Evolutionary conservation across 495 filamentous ascomycete species (phyloP).

Genomic region (Penicillium bovifimosum): DNA sequence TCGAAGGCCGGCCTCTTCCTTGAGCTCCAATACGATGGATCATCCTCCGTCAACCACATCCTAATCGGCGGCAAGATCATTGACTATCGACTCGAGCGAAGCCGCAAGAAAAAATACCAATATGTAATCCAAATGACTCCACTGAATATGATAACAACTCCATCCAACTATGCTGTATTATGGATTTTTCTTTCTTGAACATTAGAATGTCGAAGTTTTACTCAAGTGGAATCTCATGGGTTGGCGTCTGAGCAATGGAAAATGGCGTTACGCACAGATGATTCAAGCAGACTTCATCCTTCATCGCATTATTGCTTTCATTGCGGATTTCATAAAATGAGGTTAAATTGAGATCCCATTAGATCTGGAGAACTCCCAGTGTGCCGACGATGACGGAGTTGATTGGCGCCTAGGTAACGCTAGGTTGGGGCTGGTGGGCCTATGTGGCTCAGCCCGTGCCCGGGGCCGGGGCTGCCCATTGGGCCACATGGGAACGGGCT

Average conservation of each 20-base stretch:
- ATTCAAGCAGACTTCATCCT: neutral
- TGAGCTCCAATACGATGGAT: slow-evolving; percentile 92
- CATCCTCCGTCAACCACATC: slow-evolving; percentile 70
- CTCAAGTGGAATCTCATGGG: slow-evolving; percentile 4
- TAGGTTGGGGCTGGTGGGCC: neutral
- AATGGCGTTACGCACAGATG: slow-evolving; percentile 2
- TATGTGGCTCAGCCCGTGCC: slow-evolving; percentile 2
- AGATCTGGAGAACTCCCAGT: slow-evolving; percentile 16
- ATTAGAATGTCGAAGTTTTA: slow-evolving; percentile 3
- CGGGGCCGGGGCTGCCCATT: slow-evolving; percentile 6
- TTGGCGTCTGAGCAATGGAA: slow-evolving; percentile 9
- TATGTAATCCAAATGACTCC: no score
- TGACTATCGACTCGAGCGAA: slow-evolving; percentile 87
- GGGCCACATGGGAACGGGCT: slow-evolving; percentile 10
- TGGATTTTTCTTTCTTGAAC: slow-evolving; percentile 4
- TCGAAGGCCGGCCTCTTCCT: slow-evolving; percentile 93
- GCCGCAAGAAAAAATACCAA: no score
- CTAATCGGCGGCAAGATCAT: slow-evolving; percentile 91
- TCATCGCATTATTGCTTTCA: neutral
- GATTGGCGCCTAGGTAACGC: slow-evolving; percentile 18
- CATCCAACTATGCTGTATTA: no score
- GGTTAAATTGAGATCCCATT: slow-evolving; percentile 5
- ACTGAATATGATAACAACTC: no score
- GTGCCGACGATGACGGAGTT: slow-evolving; percentile 12
- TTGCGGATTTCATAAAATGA: neutral